These are phyloP conservation scores for Sarcodon aspratus DNA, from an alignment of 768 basidiomycete species.

Conservation along the genomic window DNA sequence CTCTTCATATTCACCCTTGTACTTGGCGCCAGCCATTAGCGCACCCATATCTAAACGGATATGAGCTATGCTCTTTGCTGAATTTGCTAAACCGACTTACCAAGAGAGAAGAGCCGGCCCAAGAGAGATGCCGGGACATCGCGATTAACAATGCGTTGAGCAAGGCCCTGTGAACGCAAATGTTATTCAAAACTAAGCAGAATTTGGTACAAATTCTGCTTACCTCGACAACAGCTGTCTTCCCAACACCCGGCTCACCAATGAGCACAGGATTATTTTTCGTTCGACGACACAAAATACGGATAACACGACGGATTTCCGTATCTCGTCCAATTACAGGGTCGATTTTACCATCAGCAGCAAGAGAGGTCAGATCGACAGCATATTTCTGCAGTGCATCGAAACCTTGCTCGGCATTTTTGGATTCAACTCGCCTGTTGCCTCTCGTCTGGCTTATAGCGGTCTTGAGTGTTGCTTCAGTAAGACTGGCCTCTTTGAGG, in stretches of 20 bases:
- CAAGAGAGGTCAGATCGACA: conserved; percentile 75
- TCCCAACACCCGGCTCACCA: conserved; percentile 91
- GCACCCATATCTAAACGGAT: conserved; percentile 36
- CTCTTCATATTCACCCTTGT: conserved; percentile 96
- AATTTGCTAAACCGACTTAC: conserved; percentile 36
- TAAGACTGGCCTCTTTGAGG: conserved; percentile 68
- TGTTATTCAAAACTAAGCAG: no score
- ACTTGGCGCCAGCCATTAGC: conserved; percentile 86
- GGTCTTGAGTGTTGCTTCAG: conserved; percentile 60
- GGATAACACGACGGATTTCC: conserved; percentile 77
- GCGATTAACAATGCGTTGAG: conserved; percentile 88
- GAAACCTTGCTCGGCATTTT: conserved; percentile 83
- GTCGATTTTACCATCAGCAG: conserved; percentile 90
- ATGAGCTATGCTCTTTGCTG: not conserved
- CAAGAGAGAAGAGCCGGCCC: conserved; percentile 71
- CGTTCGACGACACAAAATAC: conserved; percentile 80
- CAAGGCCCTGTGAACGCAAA: conserved; percentile 52
- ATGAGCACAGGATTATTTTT: conserved; percentile 98
- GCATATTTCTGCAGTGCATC: conserved; percentile 89
- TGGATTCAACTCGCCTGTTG: conserved; percentile 76
- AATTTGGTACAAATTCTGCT: not conserved
- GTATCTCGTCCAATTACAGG: conserved; percentile 91
- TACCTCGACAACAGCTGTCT: conserved; percentile 74
- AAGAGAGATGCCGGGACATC: conserved; percentile 76
- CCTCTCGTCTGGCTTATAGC: conserved; percentile 75